Evolutionary conservation across 1,284 basidiomycete species (phyloP), one percentile per base, ranked within the genome.

Genomic region (Rhodotorula mucilaginosa): DNA sequence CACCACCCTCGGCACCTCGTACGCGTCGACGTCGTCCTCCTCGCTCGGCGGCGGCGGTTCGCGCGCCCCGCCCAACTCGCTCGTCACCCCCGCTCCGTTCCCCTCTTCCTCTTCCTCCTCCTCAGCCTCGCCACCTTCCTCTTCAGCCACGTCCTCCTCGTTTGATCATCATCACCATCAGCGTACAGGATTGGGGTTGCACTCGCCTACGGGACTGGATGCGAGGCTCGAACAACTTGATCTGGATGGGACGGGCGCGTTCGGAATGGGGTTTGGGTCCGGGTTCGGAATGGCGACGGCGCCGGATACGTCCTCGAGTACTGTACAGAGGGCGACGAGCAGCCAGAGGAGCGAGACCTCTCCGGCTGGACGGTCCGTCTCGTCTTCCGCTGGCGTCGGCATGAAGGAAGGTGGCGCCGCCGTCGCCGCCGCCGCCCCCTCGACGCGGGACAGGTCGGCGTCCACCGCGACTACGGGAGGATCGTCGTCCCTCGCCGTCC

Each of bases 1-100:
- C 34, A 46, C 23, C n/a, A 47, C 44, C 10, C 65, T 63, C 26
- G 58, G 62, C 23, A 68, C 64, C 59, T 71, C 70, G 7, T 65
- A 61, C 39, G 64, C 70, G 18, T 51, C 60, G 23, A 61, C 56
- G 2, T 18, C 54, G 16, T 62, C 60, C 3, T 62, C 60, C 23
- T 26, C 63, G 4, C 26, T 56, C 19, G 34, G 58, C 29, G 26
- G 23, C 46, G 48, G 18, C 0, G 47, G 47, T 21, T 19, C 56
- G 2, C 46, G 44, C 44, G 47, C 54, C 21, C 54, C 52, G 60
- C 60, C 66, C 21, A 61, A 48, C 23, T 47, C 66, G 64, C 48
- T 60, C 58, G 39, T 47, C 12, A 39, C 52, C 12, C 34, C 54
- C 48, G 31, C 61, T 12, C 54, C 62, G 23, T 19, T 23, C 21